phyloP scores from a whole-genome alignment of 441 rosid genomes.

The Hura crepitans region DNA sequence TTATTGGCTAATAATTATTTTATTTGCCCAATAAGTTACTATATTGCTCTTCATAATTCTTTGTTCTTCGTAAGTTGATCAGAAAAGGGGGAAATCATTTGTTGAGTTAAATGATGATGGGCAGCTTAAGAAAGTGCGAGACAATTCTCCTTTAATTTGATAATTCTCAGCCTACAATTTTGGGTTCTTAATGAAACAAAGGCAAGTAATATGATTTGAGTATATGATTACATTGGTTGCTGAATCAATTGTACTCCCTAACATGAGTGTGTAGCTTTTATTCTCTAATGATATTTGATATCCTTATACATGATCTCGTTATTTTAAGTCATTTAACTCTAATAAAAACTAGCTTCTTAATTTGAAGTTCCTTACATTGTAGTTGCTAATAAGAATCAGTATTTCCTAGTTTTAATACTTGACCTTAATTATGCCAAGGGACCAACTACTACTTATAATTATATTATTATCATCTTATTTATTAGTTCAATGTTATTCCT shows the following conservation, averaged over 20 bases:
- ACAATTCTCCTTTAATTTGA: constrained; percentile 48
- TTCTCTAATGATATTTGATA: too few species aligned
- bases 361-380: too few species aligned
- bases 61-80: constrained; percentile 37
- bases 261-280: too few species aligned
- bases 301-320: too few species aligned
- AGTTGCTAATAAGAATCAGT: too few species aligned
- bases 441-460: too few species aligned
- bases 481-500: too few species aligned
- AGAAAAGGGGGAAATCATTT: constrained; percentile 42
- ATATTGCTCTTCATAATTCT: constrained; percentile 7
- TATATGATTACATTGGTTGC: neutral
- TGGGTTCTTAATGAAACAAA: constrained; percentile 50
- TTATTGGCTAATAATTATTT: constrained; percentile 4
- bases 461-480: too few species aligned
- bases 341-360: too few species aligned
- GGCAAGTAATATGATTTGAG: constrained; percentile 23
- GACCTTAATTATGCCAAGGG: too few species aligned
- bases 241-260: neutral
- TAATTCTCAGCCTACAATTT: constrained; percentile 53
- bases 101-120: constrained; percentile 39
- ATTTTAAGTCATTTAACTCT: too few species aligned
- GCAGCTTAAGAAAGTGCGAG: constrained; percentile 41
- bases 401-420: too few species aligned
- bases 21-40: neutral